phyloP scores from a whole-genome alignment of 306 rosid genomes.

The Myrica gale region DNA sequence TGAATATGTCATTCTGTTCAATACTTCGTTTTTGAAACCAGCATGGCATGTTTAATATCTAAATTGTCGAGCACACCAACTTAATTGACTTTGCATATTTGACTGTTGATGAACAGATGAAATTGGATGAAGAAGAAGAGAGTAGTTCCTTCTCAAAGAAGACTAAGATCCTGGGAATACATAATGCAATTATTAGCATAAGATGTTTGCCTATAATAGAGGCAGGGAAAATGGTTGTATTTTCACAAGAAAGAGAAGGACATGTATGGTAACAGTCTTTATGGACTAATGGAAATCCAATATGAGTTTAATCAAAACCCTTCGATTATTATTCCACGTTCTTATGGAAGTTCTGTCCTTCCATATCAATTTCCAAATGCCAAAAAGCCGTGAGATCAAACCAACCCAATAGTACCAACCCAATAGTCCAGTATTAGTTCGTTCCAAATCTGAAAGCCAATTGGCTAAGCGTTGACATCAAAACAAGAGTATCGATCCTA shows the following conservation, averaged over 20 bases:
- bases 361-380: not conserved
- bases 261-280: too few relatives aligned
- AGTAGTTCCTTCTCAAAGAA: not conserved
- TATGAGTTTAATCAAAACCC: not conserved
- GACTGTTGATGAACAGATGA: conserved; percentile 3
- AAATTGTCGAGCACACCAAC: not conserved
- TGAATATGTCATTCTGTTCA: not conserved
- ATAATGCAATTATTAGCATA: not conserved
- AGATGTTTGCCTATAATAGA: not conserved
- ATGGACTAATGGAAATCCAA: too few relatives aligned
- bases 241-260: not conserved
- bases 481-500: too few relatives aligned
- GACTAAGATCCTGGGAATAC: not conserved
- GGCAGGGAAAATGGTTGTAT: not conserved
- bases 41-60: not conserved
- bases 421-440: too few relatives aligned
- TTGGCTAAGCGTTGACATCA: too few relatives aligned
- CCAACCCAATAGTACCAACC: too few relatives aligned
- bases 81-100: not conserved
- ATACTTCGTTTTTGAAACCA: not conserved
- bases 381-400: not conserved
- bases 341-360: not conserved
- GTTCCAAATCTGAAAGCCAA: too few relatives aligned
- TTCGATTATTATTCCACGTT: not conserved
- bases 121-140: not conserved